phyloP scores from a whole-genome alignment of 169 alveolate genomes.

The Plasmodium coatneyi region DNA sequence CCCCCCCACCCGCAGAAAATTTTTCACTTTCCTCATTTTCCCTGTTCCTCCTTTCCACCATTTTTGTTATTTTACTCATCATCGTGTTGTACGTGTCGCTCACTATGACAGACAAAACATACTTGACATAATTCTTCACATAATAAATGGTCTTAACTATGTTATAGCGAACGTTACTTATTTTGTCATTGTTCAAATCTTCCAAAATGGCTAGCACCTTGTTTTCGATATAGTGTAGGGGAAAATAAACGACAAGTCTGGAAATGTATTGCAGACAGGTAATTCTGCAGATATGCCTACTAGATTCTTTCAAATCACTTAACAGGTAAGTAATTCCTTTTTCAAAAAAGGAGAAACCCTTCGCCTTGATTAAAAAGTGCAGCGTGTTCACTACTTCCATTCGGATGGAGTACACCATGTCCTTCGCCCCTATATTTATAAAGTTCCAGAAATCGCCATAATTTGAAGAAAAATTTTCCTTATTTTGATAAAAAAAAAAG shows the following conservation, averaged over 20 bases:
- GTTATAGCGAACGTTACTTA: slow-evolving; percentile 65
- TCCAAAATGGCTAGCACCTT: slow-evolving; percentile 22
- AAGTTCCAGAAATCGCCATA: slow-evolving; percentile 52
- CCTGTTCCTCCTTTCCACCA: slow-evolving; percentile 23
- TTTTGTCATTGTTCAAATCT: slow-evolving; percentile 41
- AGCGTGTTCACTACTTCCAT: slow-evolving; percentile 51
- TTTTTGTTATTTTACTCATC: slow-evolving; percentile 9
- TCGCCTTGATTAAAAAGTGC: slow-evolving; percentile 54
- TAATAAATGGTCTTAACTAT: slow-evolving; percentile 56
- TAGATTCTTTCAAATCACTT: slow-evolving; percentile 67
- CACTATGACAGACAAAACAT: slow-evolving; percentile 36
- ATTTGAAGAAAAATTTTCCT: slow-evolving; percentile 57
- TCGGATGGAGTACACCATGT: slow-evolving; percentile 48
- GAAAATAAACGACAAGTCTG: slow-evolving; percentile 45
- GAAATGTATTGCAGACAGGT: slow-evolving; percentile 72
- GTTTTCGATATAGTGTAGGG: slow-evolving; percentile 56
- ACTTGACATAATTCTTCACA: slow-evolving; percentile 28
- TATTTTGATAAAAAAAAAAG: slow-evolving; percentile 66
- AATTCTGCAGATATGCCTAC: slow-evolving; percentile 37
- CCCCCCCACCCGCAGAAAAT: background rate
- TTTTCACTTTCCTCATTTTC: slow-evolving; percentile 4
- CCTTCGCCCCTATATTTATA: slow-evolving; percentile 68
- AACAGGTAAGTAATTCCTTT: slow-evolving; percentile 41
- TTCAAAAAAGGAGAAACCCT: slow-evolving; percentile 58
- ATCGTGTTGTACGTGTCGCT: slow-evolving; percentile 42